A percentile compares a stretch with the other conserved stretches of the same genome.
These are phyloP conservation scores for Fusarium mangiferae DNA, from an alignment of 2,329 filamentous ascomycete genomes.

Conservation along the genomic window DNA sequence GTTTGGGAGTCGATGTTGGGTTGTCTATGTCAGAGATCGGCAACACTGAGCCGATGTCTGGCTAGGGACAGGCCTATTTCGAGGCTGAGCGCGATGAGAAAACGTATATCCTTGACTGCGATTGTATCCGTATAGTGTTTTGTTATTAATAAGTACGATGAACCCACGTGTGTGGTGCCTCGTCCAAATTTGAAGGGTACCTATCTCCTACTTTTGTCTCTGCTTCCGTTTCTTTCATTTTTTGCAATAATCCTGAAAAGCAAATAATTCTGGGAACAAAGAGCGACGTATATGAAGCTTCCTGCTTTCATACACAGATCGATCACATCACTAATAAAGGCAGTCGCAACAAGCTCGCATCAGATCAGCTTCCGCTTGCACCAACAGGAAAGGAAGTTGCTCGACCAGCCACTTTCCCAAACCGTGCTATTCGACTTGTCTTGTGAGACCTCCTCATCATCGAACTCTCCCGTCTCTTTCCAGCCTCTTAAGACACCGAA, in stretches of 20 bases:
- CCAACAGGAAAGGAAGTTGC: constrained; percentile 12
- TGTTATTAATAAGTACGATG: constrained; percentile 24
- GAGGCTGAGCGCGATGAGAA: constrained; percentile 25
- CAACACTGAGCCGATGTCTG: constrained; percentile 17
- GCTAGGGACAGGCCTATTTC: constrained; percentile 13
- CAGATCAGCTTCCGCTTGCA: not conserved
- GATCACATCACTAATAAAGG: not conserved
- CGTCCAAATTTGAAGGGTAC: not conserved
- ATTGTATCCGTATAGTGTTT: not conserved
- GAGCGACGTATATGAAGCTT: constrained; percentile 10
- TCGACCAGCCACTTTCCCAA: constrained; percentile 18
- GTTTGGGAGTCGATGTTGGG: not conserved
- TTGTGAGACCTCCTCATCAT: constrained; percentile 16
- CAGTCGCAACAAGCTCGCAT: constrained; percentile 5
- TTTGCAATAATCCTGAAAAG: not conserved
- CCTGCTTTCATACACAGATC: constrained; percentile 11
- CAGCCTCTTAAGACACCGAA: not conserved
- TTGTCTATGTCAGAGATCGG: constrained; percentile 13
- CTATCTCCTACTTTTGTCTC: not conserved
- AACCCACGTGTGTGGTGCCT: not conserved
- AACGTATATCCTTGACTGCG: constrained; percentile 18
- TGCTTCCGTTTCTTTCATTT: not conserved
- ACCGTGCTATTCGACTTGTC: constrained; percentile 10
- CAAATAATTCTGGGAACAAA: not conserved
- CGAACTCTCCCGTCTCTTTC: not conserved